Evolutionary conservation across 768 basidiomycete species (phyloP), one percentile per base, ranked within the genome.

Genomic region (Dentipellis sp.): DNA sequence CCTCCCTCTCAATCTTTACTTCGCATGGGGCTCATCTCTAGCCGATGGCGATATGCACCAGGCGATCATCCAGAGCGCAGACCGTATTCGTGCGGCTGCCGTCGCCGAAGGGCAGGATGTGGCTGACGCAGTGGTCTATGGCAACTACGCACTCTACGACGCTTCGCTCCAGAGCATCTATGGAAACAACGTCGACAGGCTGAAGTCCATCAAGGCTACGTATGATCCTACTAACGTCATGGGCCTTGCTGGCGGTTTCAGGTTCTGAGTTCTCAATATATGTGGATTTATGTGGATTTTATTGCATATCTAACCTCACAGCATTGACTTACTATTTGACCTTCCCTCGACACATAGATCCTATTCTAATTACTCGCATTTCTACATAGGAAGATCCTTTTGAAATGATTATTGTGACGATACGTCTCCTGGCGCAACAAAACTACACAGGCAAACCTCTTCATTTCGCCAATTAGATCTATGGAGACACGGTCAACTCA

Each of bases 81-180:
- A 37, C 16, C 14, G 21, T 11, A 10, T 58, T 22, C 55, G 51
- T 21, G 48, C 53, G 1, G 58, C 52, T 1, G 58, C 58, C 5
- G 34, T 53, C 35, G 58, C 55, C 3, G 58, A 61, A 10, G 60
- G 64, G 4, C 64, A 63, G 45, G 51, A 56, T 36, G 40, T 62
- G 17, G 50, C 11, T 17, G 35, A 52, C 8, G 57, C 50, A 10
- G 48, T 48, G 5, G 17, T 56, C 19, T 65, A 65, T 34, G 53
- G 53, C 34, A 63, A 65, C 56, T 65, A 65, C 39, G 64, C 64
- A 11, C 34, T 58, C 4, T 37, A 52, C n/a, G 57, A 56, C n/a
- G 59, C 60, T 4, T 53, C 60, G 4, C 35, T 59, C 8, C 16
- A 42, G 10, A 17, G 52, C 14, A 49, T 65, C 46, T 63, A 62